A percentile compares a stretch with the other conserved stretches of the same genome.
Conservation (phyloP, 83 land plant species). For the Picea mariana region DNA sequence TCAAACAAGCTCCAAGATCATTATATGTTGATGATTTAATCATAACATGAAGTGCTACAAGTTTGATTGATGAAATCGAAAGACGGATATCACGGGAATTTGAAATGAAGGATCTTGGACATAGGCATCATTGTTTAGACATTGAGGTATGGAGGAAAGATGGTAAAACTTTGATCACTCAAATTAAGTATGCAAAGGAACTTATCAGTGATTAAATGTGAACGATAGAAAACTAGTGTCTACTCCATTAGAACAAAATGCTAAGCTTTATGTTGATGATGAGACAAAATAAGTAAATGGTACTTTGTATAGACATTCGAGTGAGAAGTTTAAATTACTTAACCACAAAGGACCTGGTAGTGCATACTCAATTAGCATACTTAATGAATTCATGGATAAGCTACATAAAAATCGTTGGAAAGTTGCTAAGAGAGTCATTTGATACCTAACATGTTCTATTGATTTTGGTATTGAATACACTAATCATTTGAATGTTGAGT, state of each 20-base stretch:
- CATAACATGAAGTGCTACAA: neutral
- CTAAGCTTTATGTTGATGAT: neutral
- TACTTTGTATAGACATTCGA: neutral
- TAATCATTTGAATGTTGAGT: too few species aligned
- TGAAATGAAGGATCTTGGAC: neutral
- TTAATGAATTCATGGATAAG: neutral
- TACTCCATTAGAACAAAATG: neutral
- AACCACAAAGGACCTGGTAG: neutral
- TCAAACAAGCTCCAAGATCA: too few species aligned
- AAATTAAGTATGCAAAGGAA: neutral
- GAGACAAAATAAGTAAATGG: neutral
- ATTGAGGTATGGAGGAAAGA: neutral
- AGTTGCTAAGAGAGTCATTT: neutral
- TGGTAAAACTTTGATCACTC: neutral
- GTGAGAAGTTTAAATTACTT: neutral
- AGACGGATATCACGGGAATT: neutral
- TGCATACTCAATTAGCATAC: too few species aligned
- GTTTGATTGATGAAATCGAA: too few species aligned
- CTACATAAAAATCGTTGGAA: neutral
- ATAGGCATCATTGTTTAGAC: neutral
- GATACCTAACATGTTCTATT: too few species aligned
- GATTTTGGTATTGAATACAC: too few species aligned
- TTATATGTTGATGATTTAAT: neutral
- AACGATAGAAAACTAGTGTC: neutral
- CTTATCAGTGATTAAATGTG: neutral